These are phyloP conservation scores for Psophocarpus tetragonolobus DNA, from an alignment of 306 rosid genomes.

Conservation along the genomic window DNA sequence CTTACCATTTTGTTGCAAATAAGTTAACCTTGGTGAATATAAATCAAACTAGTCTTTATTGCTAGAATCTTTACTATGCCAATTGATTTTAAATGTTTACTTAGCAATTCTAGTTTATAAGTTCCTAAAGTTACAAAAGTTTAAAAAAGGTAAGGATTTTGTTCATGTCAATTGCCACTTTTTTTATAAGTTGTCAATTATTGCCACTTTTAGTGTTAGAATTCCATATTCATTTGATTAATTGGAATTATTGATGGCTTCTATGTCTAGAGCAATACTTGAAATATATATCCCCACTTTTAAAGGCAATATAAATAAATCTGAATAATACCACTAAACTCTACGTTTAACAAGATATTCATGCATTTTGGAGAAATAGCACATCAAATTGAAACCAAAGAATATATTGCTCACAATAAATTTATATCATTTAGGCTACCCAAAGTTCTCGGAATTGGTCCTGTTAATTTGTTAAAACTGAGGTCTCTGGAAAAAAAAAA, in stretches of 20 bases:
- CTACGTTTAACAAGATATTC: background rate
- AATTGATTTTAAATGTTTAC: background rate
- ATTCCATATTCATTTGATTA: background rate
- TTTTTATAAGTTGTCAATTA: too few species aligned
- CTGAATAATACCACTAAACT: background rate
- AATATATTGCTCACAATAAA: constrained; percentile 33
- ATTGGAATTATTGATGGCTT: background rate
- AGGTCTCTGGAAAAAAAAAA: constrained; percentile 41
- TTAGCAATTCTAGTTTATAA: background rate
- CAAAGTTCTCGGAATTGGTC: constrained; percentile 32
- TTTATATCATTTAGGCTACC: constrained; percentile 23
- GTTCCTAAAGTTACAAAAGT: background rate
- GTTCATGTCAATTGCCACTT: background rate
- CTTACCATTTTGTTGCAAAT: background rate
- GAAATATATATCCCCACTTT: background rate
- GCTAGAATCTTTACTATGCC: background rate
- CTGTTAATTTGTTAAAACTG: constrained; percentile 46
- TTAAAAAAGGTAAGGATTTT: background rate
- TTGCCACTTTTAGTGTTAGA: background rate
- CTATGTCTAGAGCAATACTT: background rate
- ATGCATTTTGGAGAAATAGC: background rate
- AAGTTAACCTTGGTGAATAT: background rate
- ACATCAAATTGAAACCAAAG: background rate
- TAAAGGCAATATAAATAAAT: background rate
- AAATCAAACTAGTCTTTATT: background rate